Conservation (phyloP, 352 stramenopile species). For the Pythium dissimile region DNA sequence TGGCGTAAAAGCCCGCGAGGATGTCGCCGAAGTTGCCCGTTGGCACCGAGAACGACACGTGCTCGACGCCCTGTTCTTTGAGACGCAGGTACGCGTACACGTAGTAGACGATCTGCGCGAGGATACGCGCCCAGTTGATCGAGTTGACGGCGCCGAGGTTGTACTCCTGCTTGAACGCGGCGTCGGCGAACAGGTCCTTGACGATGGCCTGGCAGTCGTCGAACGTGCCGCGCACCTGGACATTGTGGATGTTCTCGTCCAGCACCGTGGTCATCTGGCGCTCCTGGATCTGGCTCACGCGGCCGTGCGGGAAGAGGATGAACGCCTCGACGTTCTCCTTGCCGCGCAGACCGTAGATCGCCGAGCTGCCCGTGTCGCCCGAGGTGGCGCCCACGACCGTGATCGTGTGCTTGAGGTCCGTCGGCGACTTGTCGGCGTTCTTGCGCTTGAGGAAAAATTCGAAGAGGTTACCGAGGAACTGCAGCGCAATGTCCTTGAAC, state of each 20-base stretch:
- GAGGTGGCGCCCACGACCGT: conserved; percentile 98
- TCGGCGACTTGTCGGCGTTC: conserved; percentile 58
- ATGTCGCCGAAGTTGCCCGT: conserved; percentile 99
- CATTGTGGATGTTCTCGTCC: conserved; percentile 98
- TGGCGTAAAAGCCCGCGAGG: conserved; percentile 97
- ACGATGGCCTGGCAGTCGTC: conserved; percentile 99
- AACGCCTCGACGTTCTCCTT: conserved; percentile 98
- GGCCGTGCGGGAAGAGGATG: conserved; percentile 96
- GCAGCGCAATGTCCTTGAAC: conserved; percentile 99
- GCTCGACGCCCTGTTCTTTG: conserved; percentile 57
- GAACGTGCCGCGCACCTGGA: conserved; percentile 95
- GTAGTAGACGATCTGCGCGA: conserved; percentile 99
- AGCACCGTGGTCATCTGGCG: conserved; percentile 98
- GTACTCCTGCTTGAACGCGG: conserved; percentile 89
- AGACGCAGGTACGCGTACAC: conserved; percentile 97
- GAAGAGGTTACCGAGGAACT: conserved; percentile 99
- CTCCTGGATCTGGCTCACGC: conserved; percentile 97
- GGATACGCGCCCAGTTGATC: conserved; percentile 99
- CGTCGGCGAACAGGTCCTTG: conserved; percentile 96
- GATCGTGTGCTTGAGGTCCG: conserved; percentile 74
- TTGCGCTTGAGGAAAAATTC: conserved; percentile 97
- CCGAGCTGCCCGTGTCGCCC: conserved; percentile 96
- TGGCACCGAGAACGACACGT: conserved; percentile 95
- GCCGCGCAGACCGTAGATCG: conserved; percentile 97
- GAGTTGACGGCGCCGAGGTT: conserved; percentile 98